phyloP scores from a whole-genome alignment of 768 basidiomycete species.

The Leccinum aurantiacum region DNA sequence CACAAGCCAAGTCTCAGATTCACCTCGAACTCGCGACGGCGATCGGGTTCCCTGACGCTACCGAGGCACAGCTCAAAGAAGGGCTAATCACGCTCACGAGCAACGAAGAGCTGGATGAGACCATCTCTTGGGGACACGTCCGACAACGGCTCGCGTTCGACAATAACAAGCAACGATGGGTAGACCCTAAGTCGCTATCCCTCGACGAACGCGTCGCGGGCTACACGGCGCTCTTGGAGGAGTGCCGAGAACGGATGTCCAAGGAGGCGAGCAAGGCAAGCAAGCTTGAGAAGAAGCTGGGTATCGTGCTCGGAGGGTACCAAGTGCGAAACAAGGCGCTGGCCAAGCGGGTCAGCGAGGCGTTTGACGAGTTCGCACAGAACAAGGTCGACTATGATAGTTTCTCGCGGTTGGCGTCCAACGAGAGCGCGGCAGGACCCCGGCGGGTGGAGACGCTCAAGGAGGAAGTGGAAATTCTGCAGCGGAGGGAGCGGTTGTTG shows the following conservation, averaged over 20 bases:
- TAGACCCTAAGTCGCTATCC: constrained; percentile 59
- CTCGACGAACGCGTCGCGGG: constrained; percentile 62
- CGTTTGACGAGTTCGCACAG: constrained; percentile 70
- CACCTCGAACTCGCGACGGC: constrained; percentile 77
- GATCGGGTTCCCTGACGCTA: constrained; percentile 85
- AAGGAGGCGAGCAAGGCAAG: constrained; percentile 77
- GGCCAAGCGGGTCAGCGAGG: constrained; percentile 57
- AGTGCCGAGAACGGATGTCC: constrained; percentile 68
- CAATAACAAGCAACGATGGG: constrained; percentile 57
- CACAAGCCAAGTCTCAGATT: constrained; percentile 65
- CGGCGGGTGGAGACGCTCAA: constrained; percentile 72
- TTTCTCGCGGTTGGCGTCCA: constrained; percentile 68
- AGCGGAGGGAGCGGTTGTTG: constrained; percentile 70
- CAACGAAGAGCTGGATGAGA: constrained; percentile 60
- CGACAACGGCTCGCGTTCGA: constrained; percentile 67
- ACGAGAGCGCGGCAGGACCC: constrained; percentile 78
- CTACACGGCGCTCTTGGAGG: constrained; percentile 57
- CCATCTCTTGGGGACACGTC: constrained; percentile 68
- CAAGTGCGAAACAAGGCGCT: constrained; percentile 70
- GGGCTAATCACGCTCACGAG: constrained; percentile 66
- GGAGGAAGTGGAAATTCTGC: constrained; percentile 84
- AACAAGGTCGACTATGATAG: constrained; percentile 73
- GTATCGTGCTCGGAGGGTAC: constrained; percentile 88
- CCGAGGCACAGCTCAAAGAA: constrained; percentile 72
- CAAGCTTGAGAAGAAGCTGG: constrained; percentile 90